phyloP scores from a whole-genome alignment of 2,329 filamentous ascomycete species.

The Exophiala bonariae region DNA sequence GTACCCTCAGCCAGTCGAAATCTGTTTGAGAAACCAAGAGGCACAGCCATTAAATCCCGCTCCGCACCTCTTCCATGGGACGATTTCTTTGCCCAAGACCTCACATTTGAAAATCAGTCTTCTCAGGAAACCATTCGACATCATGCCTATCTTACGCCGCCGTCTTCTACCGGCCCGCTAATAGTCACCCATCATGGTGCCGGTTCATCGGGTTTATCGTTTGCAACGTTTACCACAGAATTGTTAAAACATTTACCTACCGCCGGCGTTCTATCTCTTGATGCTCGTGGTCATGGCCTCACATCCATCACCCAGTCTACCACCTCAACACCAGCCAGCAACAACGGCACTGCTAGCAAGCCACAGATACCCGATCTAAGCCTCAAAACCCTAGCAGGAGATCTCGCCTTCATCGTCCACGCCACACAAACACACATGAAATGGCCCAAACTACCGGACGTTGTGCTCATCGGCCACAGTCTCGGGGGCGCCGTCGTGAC shows the following conservation, averaged over 20 bases:
- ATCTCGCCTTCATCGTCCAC: conserved; percentile 69
- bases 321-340: too few species aligned
- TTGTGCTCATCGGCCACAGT: conserved; percentile 86
- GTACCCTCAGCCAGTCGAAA: conserved; percentile 74
- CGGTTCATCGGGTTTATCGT: conserved; percentile 89
- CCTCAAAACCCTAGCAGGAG: conserved; percentile 69
- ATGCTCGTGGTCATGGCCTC: conserved; percentile 83
- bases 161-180: conserved; percentile 67
- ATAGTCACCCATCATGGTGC: conserved; percentile 95
- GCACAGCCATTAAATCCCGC: conserved; percentile 33
- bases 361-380: conserved; percentile 60
- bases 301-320: conserved; percentile 41
- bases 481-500: conserved; percentile 90
- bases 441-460: conserved; percentile 72
- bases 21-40: conserved; percentile 69
- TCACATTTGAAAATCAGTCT: conserved; percentile 60
- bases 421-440: conserved; percentile 67
- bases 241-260: conserved; percentile 74
- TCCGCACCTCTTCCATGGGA: conserved; percentile 77
- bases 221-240: conserved; percentile 76
- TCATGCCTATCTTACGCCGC: conserved; percentile 87
- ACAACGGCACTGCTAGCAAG: conserved; percentile 6
- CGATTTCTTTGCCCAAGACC: conserved; percentile 84
- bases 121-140: conserved; percentile 57
- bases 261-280: conserved; percentile 80